Percentiles rank a stretch among this genome's conserved stretches.
phyloP scores from a whole-genome alignment of 106 monocot genomes.

The Dioscorea zingiberensis region DNA sequence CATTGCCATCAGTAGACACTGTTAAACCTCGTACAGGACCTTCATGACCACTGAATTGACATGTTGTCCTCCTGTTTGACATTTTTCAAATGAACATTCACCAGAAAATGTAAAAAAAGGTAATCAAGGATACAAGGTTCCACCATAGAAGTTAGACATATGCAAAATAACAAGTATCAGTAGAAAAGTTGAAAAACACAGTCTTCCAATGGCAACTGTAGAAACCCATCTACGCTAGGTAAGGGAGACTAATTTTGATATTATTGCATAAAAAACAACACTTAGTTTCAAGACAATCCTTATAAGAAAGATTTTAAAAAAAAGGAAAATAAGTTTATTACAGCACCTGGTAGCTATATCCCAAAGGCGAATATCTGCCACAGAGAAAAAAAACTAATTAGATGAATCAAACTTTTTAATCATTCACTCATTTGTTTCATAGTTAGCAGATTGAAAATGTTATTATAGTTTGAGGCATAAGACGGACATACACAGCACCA shows the following conservation, averaged over 20 bases:
- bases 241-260: no score
- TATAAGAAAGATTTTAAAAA: not conserved
- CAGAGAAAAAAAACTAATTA: not conserved
- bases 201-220: no score
- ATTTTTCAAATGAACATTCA: not conserved
- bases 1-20: constrained; percentile 72
- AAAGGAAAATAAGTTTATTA: not conserved
- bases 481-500: no score
- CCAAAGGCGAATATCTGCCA: constrained; percentile 97
- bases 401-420: not conserved
- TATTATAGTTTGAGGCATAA: not conserved
- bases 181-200: no score
- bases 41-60: constrained; percentile 81
- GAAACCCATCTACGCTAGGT: no score
- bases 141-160: no score
- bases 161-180: no score
- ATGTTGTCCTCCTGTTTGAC: constrained; percentile 69
- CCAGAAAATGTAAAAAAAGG: not conserved
- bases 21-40: constrained; percentile 80
- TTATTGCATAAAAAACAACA: not conserved
- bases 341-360: constrained; percentile 75
- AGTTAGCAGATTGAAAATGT: not conserved
- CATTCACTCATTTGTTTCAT: not conserved
- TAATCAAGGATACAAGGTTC: not conserved
- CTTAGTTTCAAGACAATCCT: not conserved